phyloP scores from a whole-genome alignment of 306 rosid species.

The Lotus japonicus region DNA sequence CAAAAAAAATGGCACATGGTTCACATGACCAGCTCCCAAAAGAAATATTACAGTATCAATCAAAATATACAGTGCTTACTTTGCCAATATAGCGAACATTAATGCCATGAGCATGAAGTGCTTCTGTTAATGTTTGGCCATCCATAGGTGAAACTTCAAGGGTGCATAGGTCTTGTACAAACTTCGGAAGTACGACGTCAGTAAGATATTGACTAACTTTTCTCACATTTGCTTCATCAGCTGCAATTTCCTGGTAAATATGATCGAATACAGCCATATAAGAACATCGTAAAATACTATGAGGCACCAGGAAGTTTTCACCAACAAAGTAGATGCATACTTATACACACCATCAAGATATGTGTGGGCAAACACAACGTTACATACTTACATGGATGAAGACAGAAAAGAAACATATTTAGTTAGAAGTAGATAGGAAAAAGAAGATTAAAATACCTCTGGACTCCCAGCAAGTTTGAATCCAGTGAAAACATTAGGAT shows the following conservation, averaged over 20 bases:
- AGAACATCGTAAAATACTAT: constrained; percentile 13
- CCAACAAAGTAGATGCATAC: not conserved
- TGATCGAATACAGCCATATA: constrained; percentile 13
- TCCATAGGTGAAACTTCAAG: constrained; percentile 99
- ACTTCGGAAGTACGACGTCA: constrained; percentile 86
- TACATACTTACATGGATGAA: not conserved
- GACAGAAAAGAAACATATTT: not conserved
- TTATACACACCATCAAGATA: not conserved
- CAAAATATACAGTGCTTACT: constrained; percentile 38
- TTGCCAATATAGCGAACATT: constrained; percentile 95
- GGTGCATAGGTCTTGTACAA: constrained; percentile 90
- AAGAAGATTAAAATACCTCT: constrained; percentile 37
- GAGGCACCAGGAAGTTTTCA: constrained; percentile 6
- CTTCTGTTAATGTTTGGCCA: constrained; percentile 96
- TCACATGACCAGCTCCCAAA: constrained; percentile 5
- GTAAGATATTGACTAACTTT: constrained; percentile 71
- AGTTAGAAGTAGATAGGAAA: not conserved
- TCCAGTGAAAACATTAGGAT: constrained; percentile 92
- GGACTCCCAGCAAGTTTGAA: constrained; percentile 78
- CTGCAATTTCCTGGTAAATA: constrained; percentile 67
- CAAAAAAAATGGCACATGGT: not conserved
- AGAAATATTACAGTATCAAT: not conserved
- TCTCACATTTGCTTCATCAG: constrained; percentile 82
- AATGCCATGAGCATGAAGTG: constrained; percentile 97
- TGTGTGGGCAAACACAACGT: not conserved